Conservation (phyloP, 768 basidiomycete species). For the Boletellus ananiceps region DNA sequence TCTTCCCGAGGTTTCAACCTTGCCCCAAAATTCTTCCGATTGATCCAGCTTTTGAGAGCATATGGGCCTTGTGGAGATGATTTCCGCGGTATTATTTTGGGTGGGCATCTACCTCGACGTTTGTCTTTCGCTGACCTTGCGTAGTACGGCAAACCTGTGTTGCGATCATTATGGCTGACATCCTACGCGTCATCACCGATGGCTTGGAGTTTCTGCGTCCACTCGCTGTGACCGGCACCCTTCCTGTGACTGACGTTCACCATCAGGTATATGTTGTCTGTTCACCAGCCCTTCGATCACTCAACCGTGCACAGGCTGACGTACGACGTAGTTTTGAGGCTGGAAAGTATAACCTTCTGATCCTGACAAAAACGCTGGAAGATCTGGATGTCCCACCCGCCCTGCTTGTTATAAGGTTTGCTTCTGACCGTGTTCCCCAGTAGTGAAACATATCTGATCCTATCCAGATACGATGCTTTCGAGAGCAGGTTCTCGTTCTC, state of each 20-base stretch:
- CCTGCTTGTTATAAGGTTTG: slow-evolving; percentile 60
- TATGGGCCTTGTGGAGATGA: slow-evolving; percentile 48
- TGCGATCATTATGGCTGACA: slow-evolving; percentile 55
- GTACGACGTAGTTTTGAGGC: slow-evolving; percentile 45
- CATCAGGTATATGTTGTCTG: slow-evolving; percentile 29
- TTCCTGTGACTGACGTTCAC: slow-evolving; percentile 28
- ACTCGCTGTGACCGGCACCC: slow-evolving; percentile 40
- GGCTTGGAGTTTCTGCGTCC: slow-evolving; percentile 53
- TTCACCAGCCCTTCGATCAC: neutral
- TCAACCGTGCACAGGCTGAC: slow-evolving; percentile 37
- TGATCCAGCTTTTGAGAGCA: slow-evolving; percentile 56
- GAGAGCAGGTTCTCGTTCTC: slow-evolving; percentile 61
- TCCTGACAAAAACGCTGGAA: slow-evolving; percentile 55
- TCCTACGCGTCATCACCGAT: slow-evolving; percentile 52
- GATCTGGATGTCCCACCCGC: slow-evolving; percentile 57
- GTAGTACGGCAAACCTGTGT: slow-evolving; percentile 51
- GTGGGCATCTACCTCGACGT: slow-evolving; percentile 38
- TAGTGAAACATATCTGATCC: slow-evolving; percentile 8
- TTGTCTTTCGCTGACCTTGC: slow-evolving; percentile 26
- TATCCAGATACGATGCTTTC: slow-evolving; percentile 38
- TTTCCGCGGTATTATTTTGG: slow-evolving; percentile 68
- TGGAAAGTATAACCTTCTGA: slow-evolving; percentile 60
- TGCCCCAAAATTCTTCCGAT: slow-evolving; percentile 58
- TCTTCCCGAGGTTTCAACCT: slow-evolving; percentile 61
- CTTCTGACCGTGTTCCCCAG: neutral